These are phyloP conservation scores for Chlamydomonas incerta DNA, from an alignment of 139 green algal species.

Conservation along the genomic window DNA sequence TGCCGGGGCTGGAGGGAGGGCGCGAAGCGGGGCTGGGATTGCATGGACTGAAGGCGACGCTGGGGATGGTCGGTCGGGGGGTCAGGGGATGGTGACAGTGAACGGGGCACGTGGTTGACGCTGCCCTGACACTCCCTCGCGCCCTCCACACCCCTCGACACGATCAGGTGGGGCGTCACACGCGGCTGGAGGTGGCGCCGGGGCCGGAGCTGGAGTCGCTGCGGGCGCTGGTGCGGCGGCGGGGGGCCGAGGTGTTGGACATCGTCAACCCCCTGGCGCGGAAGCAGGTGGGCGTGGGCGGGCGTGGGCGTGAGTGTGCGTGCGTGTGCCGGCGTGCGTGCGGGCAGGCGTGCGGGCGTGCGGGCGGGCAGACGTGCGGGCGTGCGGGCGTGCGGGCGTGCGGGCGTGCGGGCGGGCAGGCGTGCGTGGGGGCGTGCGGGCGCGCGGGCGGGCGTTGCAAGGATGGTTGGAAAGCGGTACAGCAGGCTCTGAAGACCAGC, in stretches of 20 bases:
- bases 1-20: background rate
- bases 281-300: background rate
- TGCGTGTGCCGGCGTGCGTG: too few relatives aligned
- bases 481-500: too few relatives aligned
- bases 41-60: too few relatives aligned
- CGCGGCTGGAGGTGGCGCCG: background rate
- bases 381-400: background rate
- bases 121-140: too few relatives aligned
- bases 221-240: constrained; percentile 12
- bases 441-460: too few relatives aligned
- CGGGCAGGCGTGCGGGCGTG: too few relatives aligned
- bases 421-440: too few relatives aligned
- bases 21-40: too few relatives aligned
- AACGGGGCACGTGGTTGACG: too few relatives aligned
- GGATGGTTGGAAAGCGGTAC: too few relatives aligned
- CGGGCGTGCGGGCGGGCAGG: too few relatives aligned
- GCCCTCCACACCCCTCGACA: background rate
- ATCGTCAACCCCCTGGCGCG: constrained; percentile 8
- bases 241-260: background rate
- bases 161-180: constrained; percentile 6
- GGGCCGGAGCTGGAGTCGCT: constrained; percentile 3
- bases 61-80: background rate
- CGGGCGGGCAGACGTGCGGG: too few relatives aligned
- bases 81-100: background rate
- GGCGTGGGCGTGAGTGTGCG: background rate